Evolutionary conservation across 768 basidiomycete species (phyloP).

Genomic region (Pleurotus citrinopileatus): DNA sequence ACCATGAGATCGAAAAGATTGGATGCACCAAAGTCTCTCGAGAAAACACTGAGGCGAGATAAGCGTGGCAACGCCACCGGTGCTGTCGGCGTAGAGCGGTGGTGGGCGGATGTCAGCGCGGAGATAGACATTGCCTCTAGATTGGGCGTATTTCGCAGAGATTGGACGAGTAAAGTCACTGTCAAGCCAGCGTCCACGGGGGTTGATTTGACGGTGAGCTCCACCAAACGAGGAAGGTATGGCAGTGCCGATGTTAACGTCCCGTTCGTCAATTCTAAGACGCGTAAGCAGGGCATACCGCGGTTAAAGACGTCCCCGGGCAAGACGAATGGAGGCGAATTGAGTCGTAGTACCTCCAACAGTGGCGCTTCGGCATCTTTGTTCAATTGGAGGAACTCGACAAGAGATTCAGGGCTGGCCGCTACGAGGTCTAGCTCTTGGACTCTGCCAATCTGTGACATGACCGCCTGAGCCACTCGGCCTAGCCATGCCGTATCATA

Average conservation of each 20-base stretch:
- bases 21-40: background rate
- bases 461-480: background rate
- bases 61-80: background rate
- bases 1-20: background rate
- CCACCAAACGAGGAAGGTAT: background rate
- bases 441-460: conserved; percentile 2
- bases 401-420: background rate
- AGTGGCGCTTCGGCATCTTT: background rate
- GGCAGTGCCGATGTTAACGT: background rate
- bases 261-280: background rate
- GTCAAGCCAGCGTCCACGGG: background rate
- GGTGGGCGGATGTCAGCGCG: background rate
- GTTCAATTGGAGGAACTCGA: background rate
- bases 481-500: background rate
- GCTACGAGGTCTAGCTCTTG: background rate
- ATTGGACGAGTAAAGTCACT: background rate
- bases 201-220: background rate
- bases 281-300: background rate
- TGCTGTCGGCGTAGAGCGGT: background rate
- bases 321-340: background rate
- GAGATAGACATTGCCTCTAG: background rate
- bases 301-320: background rate
- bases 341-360: background rate
- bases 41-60: background rate
- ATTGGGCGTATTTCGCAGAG: background rate